Conservation (phyloP, 345 rosid genomes). For the Aethionema arabicum region DNA sequence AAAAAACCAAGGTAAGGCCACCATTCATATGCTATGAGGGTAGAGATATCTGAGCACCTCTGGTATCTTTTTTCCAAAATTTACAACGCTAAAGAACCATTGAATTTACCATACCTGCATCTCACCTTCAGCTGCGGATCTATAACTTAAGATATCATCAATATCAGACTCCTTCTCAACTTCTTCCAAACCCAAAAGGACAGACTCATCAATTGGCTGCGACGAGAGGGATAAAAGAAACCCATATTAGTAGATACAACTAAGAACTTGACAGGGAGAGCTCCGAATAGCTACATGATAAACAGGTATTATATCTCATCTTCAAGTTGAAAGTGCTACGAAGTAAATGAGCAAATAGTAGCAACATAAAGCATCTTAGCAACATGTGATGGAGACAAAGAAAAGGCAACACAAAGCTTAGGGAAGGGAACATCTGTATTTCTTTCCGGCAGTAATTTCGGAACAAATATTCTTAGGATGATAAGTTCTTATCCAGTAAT, state of each 20-base stretch:
- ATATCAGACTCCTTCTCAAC: conserved; percentile 84
- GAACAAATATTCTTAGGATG: conserved; percentile 17
- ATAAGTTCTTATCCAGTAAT: conserved; percentile 8
- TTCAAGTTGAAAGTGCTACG: conserved; percentile 7
- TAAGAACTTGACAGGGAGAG: conserved; percentile 12
- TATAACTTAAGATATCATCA: conserved; percentile 78
- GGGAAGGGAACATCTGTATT: conserved; percentile 18
- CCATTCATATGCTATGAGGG: neutral
- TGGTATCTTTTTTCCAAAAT: conserved; percentile 12
- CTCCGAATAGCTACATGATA: neutral
- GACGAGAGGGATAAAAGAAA: conserved; percentile 34
- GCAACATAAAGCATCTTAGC: conserved; percentile 12
- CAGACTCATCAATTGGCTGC: conserved; percentile 63
- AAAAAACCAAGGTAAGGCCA: conserved; percentile 16
- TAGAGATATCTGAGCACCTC: conserved; percentile 13
- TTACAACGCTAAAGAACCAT: conserved; percentile 18
- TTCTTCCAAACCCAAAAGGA: conserved; percentile 74
- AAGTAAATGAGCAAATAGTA: conserved; percentile 5
- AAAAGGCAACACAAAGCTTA: conserved; percentile 12
- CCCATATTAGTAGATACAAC: conserved; percentile 26
- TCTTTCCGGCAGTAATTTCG: conserved; percentile 14
- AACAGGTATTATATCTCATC: conserved; percentile 19
- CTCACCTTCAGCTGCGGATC: conserved; percentile 82
- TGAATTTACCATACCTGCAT: conserved; percentile 64
- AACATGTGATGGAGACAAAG: conserved; percentile 17